Evolutionary conservation across 129 eudicot species (phyloP).

Genomic region (Daucus carota): DH1_v3.0 NC_030383.2:1324001-1324500

Average conservation of each 20-base stretch:
- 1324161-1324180: not conserved
- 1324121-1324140: not conserved
- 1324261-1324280: no score
- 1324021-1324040: no score
- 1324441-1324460: slow-evolving; percentile 44
- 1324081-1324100: not conserved
- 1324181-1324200: no score
- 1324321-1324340: not conserved
- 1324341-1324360: slow-evolving; percentile 51
- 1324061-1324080: not conserved
- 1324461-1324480: not conserved
- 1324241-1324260: no score
- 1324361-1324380: slow-evolving; percentile 42
- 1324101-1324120: not conserved
- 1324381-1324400: slow-evolving; percentile 37
- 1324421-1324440: slow-evolving; percentile 52
- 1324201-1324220: not conserved
- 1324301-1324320: not conserved
- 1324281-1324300: not conserved
- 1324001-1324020: no score
- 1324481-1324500: not conserved
- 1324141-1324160: not conserved
- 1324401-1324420: slow-evolving; percentile 59
- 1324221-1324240: not conserved
- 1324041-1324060: no score